A percentile compares a stretch with the other conserved stretches of the same genome.
These are phyloP conservation scores for Ammopiptanthus mongolicus DNA, from an alignment of 306 rosid genomes.

Conservation along the genomic window DNA sequence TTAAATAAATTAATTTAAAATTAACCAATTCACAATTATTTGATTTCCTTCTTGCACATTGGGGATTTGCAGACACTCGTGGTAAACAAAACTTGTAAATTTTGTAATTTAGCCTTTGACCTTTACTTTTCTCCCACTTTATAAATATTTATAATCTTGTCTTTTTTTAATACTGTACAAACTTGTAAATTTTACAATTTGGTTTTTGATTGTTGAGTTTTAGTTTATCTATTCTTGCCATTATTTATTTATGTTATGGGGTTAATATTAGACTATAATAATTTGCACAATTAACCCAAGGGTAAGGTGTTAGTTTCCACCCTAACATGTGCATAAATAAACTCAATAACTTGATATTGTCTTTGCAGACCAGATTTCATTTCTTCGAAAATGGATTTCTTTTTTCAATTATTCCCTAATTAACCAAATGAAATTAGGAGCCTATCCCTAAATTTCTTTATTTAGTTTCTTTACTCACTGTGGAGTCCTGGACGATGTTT, in stretches of 20 bases:
- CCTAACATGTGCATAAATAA: background rate
- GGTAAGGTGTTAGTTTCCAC: background rate
- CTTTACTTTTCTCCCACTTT: too few species aligned
- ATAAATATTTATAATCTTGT: too few species aligned
- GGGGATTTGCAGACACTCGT: too few species aligned
- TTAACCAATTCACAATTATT: too few species aligned
- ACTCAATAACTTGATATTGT: background rate
- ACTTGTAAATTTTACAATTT: background rate
- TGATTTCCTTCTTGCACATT: too few species aligned
- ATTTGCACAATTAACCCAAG: too few species aligned
- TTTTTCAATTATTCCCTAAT: background rate
- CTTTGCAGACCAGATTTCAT: background rate
- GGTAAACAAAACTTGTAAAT: too few species aligned
- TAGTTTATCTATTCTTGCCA: background rate
- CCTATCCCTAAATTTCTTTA: background rate
- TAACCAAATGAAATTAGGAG: background rate
- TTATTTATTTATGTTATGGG: too few species aligned
- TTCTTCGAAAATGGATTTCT: background rate
- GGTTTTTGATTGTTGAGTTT: background rate
- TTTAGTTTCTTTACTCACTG: background rate
- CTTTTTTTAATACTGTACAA: background rate
- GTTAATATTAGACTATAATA: too few species aligned
- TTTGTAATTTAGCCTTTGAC: too few species aligned
- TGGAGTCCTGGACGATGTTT: background rate
- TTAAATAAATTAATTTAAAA: too few species aligned